These are phyloP conservation scores for Streptanthus diversifolius DNA, from an alignment of 345 rosid species.

Conservation along the genomic window DNA sequence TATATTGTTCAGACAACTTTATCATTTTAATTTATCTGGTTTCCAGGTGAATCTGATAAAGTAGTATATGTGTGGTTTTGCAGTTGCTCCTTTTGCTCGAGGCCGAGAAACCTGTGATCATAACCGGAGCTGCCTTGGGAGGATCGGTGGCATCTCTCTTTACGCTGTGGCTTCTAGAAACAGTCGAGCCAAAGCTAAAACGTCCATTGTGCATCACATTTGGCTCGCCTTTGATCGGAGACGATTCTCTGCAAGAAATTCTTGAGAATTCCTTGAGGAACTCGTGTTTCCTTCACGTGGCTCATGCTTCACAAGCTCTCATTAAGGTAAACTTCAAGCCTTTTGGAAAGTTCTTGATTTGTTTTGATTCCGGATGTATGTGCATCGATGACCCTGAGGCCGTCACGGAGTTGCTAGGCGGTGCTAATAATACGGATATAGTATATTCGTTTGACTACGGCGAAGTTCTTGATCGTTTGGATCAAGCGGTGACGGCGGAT, in stretches of 20 bases:
- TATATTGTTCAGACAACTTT: background rate
- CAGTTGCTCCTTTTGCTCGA: background rate
- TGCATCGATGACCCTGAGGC: constrained; percentile 51
- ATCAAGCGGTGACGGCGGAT: background rate
- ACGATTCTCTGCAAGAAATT: constrained; percentile 38
- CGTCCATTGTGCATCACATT: constrained; percentile 67
- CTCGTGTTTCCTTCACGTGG: constrained; percentile 56
- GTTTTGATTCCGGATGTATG: constrained; percentile 34
- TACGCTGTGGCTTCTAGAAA: constrained; percentile 55
- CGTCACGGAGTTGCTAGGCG: constrained; percentile 29
- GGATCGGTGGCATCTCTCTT: constrained; percentile 73
- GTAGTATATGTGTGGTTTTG: background rate
- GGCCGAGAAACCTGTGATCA: constrained; percentile 28
- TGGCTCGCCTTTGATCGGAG: constrained; percentile 58
- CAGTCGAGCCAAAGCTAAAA: constrained; percentile 10
- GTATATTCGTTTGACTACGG: constrained; percentile 25
- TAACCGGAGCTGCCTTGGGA: constrained; percentile 60
- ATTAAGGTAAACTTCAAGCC: constrained; percentile 30
- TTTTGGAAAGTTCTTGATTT: constrained; percentile 55
- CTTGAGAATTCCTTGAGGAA: constrained; percentile 36
- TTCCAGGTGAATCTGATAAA: background rate
- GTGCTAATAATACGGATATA: background rate
- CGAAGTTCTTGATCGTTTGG: background rate
- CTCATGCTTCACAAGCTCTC: background rate
- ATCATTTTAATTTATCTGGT: background rate